Conservation (phyloP, 257 asterid species). For the Penstemon newberryi region DNA sequence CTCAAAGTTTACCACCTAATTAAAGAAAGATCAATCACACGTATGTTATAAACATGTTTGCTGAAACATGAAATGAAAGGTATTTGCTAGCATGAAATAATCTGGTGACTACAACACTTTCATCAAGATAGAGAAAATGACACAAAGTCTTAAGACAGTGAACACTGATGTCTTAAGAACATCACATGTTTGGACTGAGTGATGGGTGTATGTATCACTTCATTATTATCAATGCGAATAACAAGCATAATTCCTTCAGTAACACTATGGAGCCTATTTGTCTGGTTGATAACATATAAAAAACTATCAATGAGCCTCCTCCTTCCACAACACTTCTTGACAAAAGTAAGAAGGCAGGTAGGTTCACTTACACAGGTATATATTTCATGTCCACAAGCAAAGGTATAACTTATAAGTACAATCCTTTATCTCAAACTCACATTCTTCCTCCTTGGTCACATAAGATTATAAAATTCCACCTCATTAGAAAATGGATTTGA, state of each 20-base stretch:
- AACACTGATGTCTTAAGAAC: neutral
- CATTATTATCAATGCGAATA: neutral
- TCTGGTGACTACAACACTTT: neutral
- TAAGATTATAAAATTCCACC: neutral
- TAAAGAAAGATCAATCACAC: constrained; percentile 17
- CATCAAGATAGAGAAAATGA: constrained; percentile 13
- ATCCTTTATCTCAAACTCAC: neutral
- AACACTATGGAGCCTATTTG: too few species aligned
- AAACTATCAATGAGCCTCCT: neutral
- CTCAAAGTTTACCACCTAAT: constrained; percentile 85
- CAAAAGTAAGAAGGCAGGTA: too few species aligned
- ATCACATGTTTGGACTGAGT: too few species aligned
- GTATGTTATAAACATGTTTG: neutral
- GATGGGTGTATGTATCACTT: neutral
- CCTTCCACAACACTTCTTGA: neutral
- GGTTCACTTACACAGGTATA: neutral
- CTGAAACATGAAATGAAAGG: neutral
- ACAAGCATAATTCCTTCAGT: neutral
- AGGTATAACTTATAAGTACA: neutral
- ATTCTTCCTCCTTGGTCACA: neutral
- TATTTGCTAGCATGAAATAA: neutral
- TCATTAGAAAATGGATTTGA: neutral
- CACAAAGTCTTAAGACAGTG: neutral
- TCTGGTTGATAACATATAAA: too few species aligned
- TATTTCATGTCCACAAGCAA: neutral